Percentiles rank a stretch among this genome's conserved stretches.
These are phyloP conservation scores for Silene coronaria DNA, from an alignment of 179 eudicot species.

Conservation along the genomic window DNA sequence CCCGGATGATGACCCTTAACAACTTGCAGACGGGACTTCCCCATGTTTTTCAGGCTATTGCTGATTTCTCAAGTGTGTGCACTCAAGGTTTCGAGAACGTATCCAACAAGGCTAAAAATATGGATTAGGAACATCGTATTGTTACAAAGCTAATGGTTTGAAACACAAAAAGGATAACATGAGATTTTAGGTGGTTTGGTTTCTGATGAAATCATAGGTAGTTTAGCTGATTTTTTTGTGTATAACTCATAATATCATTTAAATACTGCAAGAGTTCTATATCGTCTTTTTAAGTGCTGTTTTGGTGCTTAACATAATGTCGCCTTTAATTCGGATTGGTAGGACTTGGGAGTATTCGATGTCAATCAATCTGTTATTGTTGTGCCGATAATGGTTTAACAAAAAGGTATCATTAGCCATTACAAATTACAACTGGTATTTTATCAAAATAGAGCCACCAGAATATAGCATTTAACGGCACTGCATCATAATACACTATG, in stretches of 20 bases:
- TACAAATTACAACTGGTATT: too few relatives aligned
- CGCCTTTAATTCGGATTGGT: too few relatives aligned
- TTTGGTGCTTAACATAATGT: too few relatives aligned
- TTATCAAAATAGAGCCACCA: too few relatives aligned
- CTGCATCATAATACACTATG: not conserved
- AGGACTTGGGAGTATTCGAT: too few relatives aligned
- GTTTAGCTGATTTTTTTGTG: not conserved
- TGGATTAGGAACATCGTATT: slow-evolving; percentile 42
- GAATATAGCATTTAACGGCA: too few relatives aligned
- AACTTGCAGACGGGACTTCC: slow-evolving; percentile 85
- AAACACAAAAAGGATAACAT: not conserved
- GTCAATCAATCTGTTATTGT: too few relatives aligned
- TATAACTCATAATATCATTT: not conserved
- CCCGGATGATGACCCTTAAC: slow-evolving; percentile 73
- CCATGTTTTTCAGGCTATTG: slow-evolving; percentile 81
- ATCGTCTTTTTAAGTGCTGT: slow-evolving; percentile 5
- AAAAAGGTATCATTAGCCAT: too few relatives aligned
- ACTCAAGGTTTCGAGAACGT: slow-evolving; percentile 60
- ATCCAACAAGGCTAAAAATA: slow-evolving; percentile 48
- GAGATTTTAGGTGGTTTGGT: not conserved
- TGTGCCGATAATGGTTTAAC: too few relatives aligned
- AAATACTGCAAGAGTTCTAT: not conserved
- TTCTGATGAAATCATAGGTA: not conserved
- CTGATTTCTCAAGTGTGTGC: slow-evolving; percentile 80
- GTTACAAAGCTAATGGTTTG: slow-evolving; percentile 51